Evolutionary conservation across 352 stramenopile genomes (phyloP).

Genomic region (Globisporangium camurandrum): DNA sequence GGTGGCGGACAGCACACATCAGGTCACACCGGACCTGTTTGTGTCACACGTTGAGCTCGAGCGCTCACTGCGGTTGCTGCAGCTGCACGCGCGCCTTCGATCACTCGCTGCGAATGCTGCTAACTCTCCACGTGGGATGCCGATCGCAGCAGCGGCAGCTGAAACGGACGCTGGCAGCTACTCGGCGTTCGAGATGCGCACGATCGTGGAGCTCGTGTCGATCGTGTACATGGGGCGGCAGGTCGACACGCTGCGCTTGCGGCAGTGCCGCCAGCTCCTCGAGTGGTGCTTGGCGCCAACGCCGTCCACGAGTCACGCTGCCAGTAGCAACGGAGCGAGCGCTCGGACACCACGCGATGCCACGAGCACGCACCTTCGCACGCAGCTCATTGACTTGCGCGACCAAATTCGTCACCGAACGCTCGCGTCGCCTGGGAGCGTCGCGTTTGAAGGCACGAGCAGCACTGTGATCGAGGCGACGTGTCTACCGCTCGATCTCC

Average conservation of each 20-base stretch:
- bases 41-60: conserved; percentile 37
- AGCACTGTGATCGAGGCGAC: background rate
- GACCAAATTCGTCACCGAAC: conserved; percentile 12
- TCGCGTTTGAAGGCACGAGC: background rate
- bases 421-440: conserved; percentile 5
- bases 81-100: conserved; percentile 22
- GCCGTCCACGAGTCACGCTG: background rate
- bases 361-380: conserved; percentile 2
- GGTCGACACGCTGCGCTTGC: conserved; percentile 9
- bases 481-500: conserved; percentile 6
- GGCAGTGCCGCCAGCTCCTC: conserved; percentile 28
- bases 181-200: conserved; percentile 10
- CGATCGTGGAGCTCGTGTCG: conserved; percentile 17
- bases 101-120: conserved; percentile 16
- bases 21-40: conserved; percentile 25
- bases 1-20: too few relatives aligned
- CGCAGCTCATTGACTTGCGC: conserved; percentile 15
- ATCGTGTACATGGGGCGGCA: conserved; percentile 29
- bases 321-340: background rate
- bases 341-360: background rate
- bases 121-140: conserved; percentile 1
- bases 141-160: background rate
- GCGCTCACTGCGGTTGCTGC: conserved; percentile 17
- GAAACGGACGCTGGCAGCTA: background rate
- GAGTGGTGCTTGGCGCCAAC: conserved; percentile 18